A percentile compares a stretch with the other conserved stretches of the same genome.
Conservation (phyloP, 2,329 filamentous ascomycete genomes). For the Colletotrichum eremochloae region DNA sequence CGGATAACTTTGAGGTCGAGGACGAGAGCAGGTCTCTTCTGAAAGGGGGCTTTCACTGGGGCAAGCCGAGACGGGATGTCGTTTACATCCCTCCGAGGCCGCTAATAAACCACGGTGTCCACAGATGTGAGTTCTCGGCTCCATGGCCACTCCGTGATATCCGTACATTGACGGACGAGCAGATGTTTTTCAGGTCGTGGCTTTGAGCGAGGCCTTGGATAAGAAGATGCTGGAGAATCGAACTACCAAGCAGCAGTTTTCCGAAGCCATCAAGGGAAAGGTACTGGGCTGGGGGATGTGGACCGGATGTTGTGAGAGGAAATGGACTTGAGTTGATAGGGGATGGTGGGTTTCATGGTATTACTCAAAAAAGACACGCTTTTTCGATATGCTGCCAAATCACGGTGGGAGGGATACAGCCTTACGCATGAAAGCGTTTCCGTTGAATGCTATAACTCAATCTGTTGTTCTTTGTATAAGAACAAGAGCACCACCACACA, state of each 20-base stretch:
- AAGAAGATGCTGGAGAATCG: conserved; percentile 51
- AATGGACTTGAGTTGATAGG: conserved; percentile 45
- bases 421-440: background rate
- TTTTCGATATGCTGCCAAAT: background rate
- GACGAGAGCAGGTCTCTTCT: conserved; percentile 49
- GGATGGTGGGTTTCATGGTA: no score
- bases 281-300: conserved; percentile 64
- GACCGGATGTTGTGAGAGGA: conserved; percentile 60
- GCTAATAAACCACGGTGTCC: conserved; percentile 63
- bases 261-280: conserved; percentile 59
- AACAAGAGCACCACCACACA: background rate
- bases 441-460: background rate
- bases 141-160: background rate
- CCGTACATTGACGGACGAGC: background rate
- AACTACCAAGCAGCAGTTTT: conserved; percentile 59
- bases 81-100: conserved; percentile 62
- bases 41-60: conserved; percentile 62
- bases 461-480: background rate
- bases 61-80: conserved; percentile 54
- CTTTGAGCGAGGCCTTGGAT: conserved; percentile 59
- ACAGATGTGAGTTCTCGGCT: conserved; percentile 57
- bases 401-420: no score
- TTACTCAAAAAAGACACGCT: background rate
- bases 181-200: conserved; percentile 65
- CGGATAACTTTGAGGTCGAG: conserved; percentile 54